These are phyloP conservation scores for Rubus parviflorus DNA, from an alignment of 306 rosid genomes.

Conservation along the genomic window DNA sequence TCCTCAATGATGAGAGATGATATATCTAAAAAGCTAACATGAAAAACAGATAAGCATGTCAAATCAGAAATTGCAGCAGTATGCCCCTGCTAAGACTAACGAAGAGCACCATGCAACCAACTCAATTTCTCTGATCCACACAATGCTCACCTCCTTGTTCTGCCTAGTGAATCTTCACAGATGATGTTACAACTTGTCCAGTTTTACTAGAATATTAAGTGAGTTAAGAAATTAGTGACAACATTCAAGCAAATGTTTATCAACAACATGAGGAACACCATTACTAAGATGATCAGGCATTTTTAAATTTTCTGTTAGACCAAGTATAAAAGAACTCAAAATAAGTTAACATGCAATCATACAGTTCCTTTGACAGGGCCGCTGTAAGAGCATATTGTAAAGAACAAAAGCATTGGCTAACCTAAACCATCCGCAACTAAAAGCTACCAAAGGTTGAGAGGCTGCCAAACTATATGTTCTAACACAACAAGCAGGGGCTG, in stretches of 20 bases:
- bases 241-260: neutral
- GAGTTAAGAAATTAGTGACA: neutral
- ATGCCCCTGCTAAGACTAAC: neutral
- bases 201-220: neutral
- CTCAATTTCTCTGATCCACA: neutral
- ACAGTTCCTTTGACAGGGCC: neutral
- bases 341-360: neutral
- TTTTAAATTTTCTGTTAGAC: neutral
- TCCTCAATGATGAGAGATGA: conserved; percentile 4
- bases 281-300: neutral
- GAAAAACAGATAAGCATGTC: neutral
- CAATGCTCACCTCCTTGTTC: neutral
- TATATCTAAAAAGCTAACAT: neutral
- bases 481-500: neutral
- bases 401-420: neutral
- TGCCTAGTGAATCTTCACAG: neutral
- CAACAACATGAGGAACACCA: neutral
- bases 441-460: neutral
- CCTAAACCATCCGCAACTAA: neutral
- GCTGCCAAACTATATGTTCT: neutral
- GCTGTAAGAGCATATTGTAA: neutral
- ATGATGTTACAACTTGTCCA: neutral
- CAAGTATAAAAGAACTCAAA: neutral
- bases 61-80: neutral
- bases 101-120: neutral